Conservation (phyloP, 208 protist genomes). For the Angomonas ambiguus region DNA sequence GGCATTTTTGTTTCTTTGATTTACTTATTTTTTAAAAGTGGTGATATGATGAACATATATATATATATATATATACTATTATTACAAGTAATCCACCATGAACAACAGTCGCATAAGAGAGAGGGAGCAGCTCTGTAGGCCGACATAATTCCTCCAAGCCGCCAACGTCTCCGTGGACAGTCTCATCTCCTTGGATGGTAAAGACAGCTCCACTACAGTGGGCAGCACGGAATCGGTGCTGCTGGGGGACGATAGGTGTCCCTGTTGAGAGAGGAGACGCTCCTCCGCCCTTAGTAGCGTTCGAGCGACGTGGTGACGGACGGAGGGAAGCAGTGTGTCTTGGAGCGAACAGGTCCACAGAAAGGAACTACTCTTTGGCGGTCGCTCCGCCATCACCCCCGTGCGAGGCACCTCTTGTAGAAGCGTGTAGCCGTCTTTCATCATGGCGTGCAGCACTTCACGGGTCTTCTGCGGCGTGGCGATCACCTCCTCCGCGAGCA, state of each 20-base stretch:
- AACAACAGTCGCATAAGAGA: constrained; percentile 63
- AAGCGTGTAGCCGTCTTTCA: constrained; percentile 60
- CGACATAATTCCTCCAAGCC: constrained; percentile 10
- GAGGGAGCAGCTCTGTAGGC: constrained; percentile 58
- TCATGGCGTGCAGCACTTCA: constrained; percentile 71
- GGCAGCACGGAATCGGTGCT: neutral
- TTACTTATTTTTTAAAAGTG: neutral
- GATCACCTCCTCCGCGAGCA: constrained; percentile 77
- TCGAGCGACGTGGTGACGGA: constrained; percentile 48
- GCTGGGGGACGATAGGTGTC: neutral
- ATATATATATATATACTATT: neutral
- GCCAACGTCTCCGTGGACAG: no score
- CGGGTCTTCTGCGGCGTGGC: constrained; percentile 51
- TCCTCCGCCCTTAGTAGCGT: constrained; percentile 32
- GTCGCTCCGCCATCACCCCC: constrained; percentile 38
- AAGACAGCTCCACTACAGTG: neutral
- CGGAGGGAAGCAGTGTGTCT: constrained; percentile 31
- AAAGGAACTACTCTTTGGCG: constrained; percentile 54
- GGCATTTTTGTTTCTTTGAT: neutral
- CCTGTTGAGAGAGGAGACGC: constrained; percentile 17
- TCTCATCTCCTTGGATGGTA: no score
- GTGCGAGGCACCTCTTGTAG: constrained; percentile 69
- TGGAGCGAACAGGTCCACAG: constrained; percentile 48
- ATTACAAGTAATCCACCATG: constrained; percentile 61
- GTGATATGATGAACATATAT: neutral